Conservation (phyloP, 805 yeast species). For the Metahyphopichia silvanorum region DNA sequence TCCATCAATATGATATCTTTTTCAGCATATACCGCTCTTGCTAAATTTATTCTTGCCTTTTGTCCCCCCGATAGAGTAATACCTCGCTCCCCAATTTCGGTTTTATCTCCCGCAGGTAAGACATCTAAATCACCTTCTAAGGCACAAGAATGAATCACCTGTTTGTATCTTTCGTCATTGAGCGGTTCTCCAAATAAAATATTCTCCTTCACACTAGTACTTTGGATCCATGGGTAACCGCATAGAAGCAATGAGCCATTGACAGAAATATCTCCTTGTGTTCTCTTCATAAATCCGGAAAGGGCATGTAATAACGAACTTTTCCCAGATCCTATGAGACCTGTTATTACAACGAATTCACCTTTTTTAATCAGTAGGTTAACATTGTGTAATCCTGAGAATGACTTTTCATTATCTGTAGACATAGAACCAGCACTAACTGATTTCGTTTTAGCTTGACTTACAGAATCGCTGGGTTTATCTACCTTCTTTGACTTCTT, state of each 20-base stretch:
- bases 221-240: constrained; percentile 38
- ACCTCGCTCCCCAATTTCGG: constrained; percentile 38
- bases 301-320: constrained; percentile 35
- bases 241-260: constrained; percentile 27
- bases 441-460: background rate
- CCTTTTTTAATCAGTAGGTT: constrained; percentile 24
- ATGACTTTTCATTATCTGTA: constrained; percentile 14
- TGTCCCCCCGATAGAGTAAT: constrained; percentile 38
- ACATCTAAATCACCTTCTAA: constrained; percentile 29
- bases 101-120: constrained; percentile 32
- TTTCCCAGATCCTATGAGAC: constrained; percentile 35
- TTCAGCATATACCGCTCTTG: constrained; percentile 31
- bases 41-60: constrained; percentile 33
- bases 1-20: constrained; percentile 28
- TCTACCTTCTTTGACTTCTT: constrained; percentile 10
- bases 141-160: constrained; percentile 26
- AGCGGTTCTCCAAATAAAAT: constrained; percentile 25
- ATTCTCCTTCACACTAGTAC: constrained; percentile 31
- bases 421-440: background rate
- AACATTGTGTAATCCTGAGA: constrained; percentile 26
- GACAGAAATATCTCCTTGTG: constrained; percentile 24
- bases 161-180: constrained; percentile 20
- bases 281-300: constrained; percentile 35
- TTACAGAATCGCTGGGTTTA: constrained; percentile 2
- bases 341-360: constrained; percentile 35